Evolutionary conservation across 176 grass and related monocot species (phyloP).

Genomic region (Oryza australiensis): DNA sequence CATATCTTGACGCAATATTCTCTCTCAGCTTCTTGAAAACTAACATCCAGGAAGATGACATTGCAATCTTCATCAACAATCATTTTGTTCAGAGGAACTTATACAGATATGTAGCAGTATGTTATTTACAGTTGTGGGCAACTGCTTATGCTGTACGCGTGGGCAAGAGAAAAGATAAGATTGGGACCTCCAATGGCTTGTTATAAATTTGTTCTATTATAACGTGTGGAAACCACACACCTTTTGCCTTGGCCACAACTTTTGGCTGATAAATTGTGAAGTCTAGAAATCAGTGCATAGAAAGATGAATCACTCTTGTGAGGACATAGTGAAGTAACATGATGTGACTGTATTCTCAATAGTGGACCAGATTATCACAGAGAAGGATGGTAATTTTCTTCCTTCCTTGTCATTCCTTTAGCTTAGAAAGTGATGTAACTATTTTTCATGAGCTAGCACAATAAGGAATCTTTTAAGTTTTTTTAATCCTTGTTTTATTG

Average conservation of each 20-base stretch:
- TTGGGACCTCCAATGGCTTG: constrained; percentile 18
- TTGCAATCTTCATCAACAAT: constrained; percentile 10
- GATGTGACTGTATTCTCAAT: constrained; percentile 17
- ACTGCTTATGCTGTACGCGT: constrained; percentile 22
- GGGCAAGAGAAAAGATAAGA: constrained; percentile 36
- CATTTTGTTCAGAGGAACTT: constrained; percentile 15
- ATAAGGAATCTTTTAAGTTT: constrained; percentile 4
- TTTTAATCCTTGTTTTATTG: neutral
- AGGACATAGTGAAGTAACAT: constrained; percentile 19
- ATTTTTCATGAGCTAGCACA: neutral
- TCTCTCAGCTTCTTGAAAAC: constrained; percentile 3
- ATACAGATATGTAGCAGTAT: constrained; percentile 15
- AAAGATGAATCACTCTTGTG: constrained; percentile 31
- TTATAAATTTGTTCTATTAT: constrained; percentile 32
- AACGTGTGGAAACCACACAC: constrained; percentile 31
- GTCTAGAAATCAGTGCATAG: constrained; percentile 15
- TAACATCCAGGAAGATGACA: neutral
- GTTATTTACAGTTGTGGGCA: constrained; percentile 24
- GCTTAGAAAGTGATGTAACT: constrained; percentile 16
- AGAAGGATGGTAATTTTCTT: constrained; percentile 37
- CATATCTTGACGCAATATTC: constrained; percentile 12
- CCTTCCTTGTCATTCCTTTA: constrained; percentile 24
- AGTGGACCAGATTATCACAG: neutral
- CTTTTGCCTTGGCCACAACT: constrained; percentile 46
- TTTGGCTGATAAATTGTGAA: constrained; percentile 40